A percentile compares a stretch with the other conserved stretches of the same genome.
Evolutionary conservation across 331 rosid genomes (phyloP).

Genomic region (Rosa hybrid): DNA sequence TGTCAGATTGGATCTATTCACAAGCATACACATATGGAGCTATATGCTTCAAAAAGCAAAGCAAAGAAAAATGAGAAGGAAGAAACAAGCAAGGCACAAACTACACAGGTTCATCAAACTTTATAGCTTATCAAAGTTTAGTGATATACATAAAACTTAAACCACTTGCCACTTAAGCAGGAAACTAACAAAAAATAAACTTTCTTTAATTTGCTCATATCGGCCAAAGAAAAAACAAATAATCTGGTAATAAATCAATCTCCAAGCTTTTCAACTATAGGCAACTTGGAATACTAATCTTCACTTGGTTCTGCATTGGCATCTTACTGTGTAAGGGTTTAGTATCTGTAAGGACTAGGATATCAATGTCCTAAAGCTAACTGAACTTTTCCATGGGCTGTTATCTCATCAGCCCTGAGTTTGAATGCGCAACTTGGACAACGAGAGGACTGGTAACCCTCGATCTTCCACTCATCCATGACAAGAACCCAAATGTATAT

Average conservation of each 20-base stretch:
- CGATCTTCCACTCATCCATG: conserved; percentile 51
- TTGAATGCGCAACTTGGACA: conserved; percentile 46
- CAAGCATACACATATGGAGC: background rate
- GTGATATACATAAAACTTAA: background rate
- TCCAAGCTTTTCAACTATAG: background rate
- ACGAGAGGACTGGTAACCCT: conserved; percentile 64
- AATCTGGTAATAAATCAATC: conserved; percentile 5
- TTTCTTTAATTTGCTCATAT: background rate
- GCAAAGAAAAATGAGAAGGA: background rate
- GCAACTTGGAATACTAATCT: conserved; percentile 4
- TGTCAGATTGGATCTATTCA: no score
- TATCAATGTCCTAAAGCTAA: conserved; percentile 35
- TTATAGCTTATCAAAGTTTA: background rate
- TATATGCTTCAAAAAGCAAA: conserved; percentile 6
- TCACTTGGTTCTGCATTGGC: conserved; percentile 17
- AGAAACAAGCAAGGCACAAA: background rate
- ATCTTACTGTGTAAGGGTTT: conserved; percentile 14
- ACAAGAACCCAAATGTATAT: conserved; percentile 64
- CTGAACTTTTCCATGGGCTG: conserved; percentile 22
- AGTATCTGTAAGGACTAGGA: conserved; percentile 19
- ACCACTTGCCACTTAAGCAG: background rate
- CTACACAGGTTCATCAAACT: background rate
- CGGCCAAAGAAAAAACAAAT: background rate
- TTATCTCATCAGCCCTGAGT: conserved; percentile 51
- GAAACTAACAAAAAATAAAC: background rate